Percentiles rank a stretch among this genome's conserved stretches.
These are phyloP conservation scores for Fusarium circinatum DNA, from an alignment of 2,329 filamentous ascomycete species.

Conservation along the genomic window DNA sequence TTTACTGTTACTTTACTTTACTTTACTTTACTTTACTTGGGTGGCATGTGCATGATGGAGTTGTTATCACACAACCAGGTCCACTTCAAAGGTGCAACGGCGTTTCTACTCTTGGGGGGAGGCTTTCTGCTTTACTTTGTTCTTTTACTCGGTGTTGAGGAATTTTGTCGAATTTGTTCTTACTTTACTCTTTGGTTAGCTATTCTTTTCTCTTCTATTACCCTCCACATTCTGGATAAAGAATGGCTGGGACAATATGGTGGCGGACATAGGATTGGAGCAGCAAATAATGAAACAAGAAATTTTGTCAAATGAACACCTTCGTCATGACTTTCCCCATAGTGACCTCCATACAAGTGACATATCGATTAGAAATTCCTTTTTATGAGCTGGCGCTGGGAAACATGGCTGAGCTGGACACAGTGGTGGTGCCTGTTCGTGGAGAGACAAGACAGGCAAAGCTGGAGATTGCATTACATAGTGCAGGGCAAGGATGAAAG, in stretches of 20 bases:
- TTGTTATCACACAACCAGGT: conserved; percentile 30
- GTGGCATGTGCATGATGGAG: conserved; percentile 22
- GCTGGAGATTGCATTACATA: neutral
- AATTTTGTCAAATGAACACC: neutral
- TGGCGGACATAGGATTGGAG: conserved; percentile 15
- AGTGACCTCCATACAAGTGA: neutral
- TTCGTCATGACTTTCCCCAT: neutral
- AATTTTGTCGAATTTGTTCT: neutral
- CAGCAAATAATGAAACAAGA: conserved; percentile 16
- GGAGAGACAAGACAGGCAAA: neutral
- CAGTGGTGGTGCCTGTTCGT: neutral
- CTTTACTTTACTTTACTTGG: neutral
- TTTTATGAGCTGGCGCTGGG: neutral
- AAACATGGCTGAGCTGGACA: neutral
- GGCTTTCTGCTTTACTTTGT: neutral
- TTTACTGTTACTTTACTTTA: neutral
- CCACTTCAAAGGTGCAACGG: conserved; percentile 7
- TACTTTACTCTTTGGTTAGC: neutral
- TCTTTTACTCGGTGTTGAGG: conserved; percentile 8
- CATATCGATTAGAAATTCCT: neutral
- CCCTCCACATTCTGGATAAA: conserved; percentile 8
- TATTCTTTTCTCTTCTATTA: conserved; percentile 1
- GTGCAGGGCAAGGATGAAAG: neutral
- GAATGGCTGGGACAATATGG: neutral
- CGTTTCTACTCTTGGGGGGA: conserved; percentile 8